Evolutionary conservation across 2,329 filamentous ascomycete species (phyloP).

Genomic region (Fusarium lyarnte): DNA sequence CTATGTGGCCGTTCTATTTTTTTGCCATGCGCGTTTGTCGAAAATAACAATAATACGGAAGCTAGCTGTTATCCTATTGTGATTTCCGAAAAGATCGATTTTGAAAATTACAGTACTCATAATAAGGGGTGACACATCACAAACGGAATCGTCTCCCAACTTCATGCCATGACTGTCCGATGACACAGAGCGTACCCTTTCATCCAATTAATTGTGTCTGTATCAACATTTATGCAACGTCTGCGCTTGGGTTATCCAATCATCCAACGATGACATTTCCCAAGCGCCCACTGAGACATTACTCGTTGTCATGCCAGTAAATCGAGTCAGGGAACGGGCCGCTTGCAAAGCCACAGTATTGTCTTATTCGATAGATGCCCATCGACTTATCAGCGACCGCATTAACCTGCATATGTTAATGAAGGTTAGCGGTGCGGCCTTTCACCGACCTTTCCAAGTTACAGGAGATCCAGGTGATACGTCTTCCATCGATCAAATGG

Average conservation of each 20-base stretch:
- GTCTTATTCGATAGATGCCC: constrained; percentile 18
- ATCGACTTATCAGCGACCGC: not conserved
- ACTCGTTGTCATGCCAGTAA: constrained; percentile 8
- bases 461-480: constrained; percentile 1
- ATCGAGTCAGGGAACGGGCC: constrained; percentile 13
- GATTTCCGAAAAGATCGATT: not conserved
- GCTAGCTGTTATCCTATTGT: not conserved
- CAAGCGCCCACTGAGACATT: constrained; percentile 5
- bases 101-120: constrained; percentile 10
- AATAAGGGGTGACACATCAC: not conserved
- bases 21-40: not conserved
- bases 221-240: constrained; percentile 6
- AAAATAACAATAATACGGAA: not conserved
- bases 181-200: not conserved
- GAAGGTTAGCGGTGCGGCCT: not conserved
- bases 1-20: not conserved
- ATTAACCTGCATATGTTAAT: not conserved
- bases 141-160: not conserved
- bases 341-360: constrained; percentile 27
- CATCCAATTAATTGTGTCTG: constrained; percentile 2
- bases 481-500: not conserved
- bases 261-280: not conserved
- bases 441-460: not conserved
- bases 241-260: not conserved
- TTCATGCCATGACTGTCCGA: constrained; percentile 5